These are phyloP conservation scores for Phytophthora vignae DNA, from an alignment of 352 stramenopile species.

Conservation along the genomic window DNA sequence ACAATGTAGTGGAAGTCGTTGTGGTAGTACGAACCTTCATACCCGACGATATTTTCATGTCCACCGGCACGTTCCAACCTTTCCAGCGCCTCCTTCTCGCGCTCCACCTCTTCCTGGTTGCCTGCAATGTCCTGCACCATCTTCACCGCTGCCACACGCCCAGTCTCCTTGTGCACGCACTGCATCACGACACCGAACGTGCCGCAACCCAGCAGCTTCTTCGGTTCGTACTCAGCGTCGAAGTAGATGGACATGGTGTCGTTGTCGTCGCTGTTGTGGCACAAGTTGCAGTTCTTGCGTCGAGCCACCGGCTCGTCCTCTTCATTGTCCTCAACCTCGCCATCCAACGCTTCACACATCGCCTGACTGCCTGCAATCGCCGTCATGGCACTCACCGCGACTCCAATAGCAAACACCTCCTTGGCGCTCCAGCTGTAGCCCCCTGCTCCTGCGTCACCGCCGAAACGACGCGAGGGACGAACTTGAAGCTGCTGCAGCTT, in stretches of 20 bases:
- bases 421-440: neutral
- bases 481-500: neutral
- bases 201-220: constrained; percentile 67
- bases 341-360: constrained; percentile 27
- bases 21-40: constrained; percentile 70
- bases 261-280: constrained; percentile 8
- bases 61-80: constrained; percentile 63
- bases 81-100: constrained; percentile 66
- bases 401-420: constrained; percentile 1
- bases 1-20: constrained; percentile 88
- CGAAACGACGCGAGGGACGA: constrained; percentile 9
- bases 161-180: constrained; percentile 73
- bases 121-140: constrained; percentile 74
- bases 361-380: constrained; percentile 8
- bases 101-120: constrained; percentile 61
- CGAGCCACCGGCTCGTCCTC: constrained; percentile 5
- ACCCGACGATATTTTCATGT: constrained; percentile 71
- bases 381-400: constrained; percentile 2
- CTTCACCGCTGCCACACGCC: constrained; percentile 75
- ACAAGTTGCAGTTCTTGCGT: constrained; percentile 18
- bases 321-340: constrained; percentile 1
- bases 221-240: constrained; percentile 74
- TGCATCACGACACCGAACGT: constrained; percentile 89
- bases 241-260: constrained; percentile 52
- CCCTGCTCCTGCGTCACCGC: neutral